These are phyloP conservation scores for Calonectria pseudoturangicola DNA, from an alignment of 2,329 filamentous ascomycete genomes.

Conservation along the genomic window DNA sequence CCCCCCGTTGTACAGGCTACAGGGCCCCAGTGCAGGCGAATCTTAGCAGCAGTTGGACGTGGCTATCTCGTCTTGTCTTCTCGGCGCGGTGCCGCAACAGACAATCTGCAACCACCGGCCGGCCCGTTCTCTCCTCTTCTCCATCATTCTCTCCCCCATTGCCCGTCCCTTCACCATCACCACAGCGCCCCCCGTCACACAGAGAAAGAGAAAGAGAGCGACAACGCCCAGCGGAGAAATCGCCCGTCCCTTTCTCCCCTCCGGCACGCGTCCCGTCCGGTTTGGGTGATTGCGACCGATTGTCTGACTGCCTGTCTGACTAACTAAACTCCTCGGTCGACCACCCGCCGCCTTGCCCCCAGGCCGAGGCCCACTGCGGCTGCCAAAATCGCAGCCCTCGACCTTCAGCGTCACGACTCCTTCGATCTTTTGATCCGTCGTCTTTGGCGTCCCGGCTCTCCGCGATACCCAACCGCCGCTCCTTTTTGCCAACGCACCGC, in stretches of 20 bases:
- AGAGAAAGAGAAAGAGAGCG: background rate
- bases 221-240: slow-evolving; percentile 17
- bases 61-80: background rate
- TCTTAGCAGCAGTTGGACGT: slow-evolving; percentile 12
- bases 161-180: background rate
- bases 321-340: slow-evolving; percentile 25
- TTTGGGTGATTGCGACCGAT: slow-evolving; percentile 22
- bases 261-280: slow-evolving; percentile 28
- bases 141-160: slow-evolving; percentile 18
- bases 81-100: slow-evolving; percentile 8
- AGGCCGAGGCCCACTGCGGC: slow-evolving; percentile 22
- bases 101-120: slow-evolving; percentile 4
- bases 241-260: background rate
- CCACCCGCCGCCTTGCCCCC: slow-evolving; percentile 19
- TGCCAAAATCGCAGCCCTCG: slow-evolving; percentile 6
- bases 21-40: slow-evolving; percentile 11
- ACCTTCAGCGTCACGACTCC: slow-evolving; percentile 11
- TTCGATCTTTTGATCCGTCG: background rate
- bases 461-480: background rate
- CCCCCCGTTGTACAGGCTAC: background rate
- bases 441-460: slow-evolving; percentile 10
- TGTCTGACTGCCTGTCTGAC: background rate
- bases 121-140: slow-evolving; percentile 22
- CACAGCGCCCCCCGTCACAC: background rate
- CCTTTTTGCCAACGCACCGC: slow-evolving; percentile 1